Evolutionary conservation across 2,329 filamentous ascomycete species (phyloP).

Genomic region (Aspergillus viridinutans): DNA sequence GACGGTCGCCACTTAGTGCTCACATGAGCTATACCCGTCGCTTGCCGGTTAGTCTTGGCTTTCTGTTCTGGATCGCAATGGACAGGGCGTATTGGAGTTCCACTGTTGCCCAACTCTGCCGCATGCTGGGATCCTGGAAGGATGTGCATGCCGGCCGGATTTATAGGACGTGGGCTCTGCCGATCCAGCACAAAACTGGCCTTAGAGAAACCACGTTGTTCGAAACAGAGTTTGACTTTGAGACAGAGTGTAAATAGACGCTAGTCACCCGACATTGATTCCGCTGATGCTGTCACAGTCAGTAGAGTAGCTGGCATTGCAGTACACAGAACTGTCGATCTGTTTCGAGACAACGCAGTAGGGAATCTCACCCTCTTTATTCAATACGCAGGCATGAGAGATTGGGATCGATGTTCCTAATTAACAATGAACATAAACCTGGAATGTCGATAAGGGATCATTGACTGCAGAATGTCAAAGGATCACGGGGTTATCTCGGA

Average conservation of each 20-base stretch:
- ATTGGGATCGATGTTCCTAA: too few relatives aligned
- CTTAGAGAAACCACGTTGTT: background rate
- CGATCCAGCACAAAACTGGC: background rate
- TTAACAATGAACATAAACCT: background rate
- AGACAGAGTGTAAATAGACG: background rate
- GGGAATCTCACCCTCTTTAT: background rate
- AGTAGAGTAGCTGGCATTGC: background rate
- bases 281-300: background rate
- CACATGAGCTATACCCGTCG: background rate
- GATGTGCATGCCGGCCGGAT: background rate
- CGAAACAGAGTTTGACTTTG: background rate
- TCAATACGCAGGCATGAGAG: background rate
- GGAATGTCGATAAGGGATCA: background rate
- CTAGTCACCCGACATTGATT: background rate
- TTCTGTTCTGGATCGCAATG: background rate
- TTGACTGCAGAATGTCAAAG: background rate
- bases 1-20: slow-evolving; percentile 20
- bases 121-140: background rate
- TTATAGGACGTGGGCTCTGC: background rate
- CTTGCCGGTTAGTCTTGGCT: background rate
- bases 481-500: background rate
- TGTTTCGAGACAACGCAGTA: background rate
- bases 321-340: background rate
- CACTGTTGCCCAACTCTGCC: background rate
- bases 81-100: background rate